Evolutionary conservation across 306 rosid species (phyloP).

Genomic region (Hippophae tibetana): DNA sequence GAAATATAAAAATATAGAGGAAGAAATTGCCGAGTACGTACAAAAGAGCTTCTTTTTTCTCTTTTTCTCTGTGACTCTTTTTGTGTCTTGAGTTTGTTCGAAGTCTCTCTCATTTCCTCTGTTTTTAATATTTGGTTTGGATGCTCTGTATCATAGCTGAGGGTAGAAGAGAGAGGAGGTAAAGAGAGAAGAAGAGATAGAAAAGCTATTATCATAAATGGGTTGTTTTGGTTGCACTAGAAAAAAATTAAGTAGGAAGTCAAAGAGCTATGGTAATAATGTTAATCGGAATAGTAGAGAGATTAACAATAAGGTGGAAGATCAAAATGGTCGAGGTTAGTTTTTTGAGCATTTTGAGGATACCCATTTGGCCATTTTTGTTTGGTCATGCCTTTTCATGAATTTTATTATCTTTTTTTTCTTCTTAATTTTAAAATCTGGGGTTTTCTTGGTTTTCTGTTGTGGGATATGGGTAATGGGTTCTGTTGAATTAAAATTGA

Average conservation of each 20-base stretch:
- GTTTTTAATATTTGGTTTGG: conserved; percentile 12
- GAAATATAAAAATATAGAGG: too few relatives aligned
- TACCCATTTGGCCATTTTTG: too few relatives aligned
- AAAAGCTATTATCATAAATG: conserved; percentile 24
- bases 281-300: neutral
- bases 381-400: too few relatives aligned
- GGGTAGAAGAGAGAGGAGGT: conserved; percentile 11
- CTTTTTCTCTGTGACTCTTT: too few relatives aligned
- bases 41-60: too few relatives aligned
- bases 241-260: conserved; percentile 28
- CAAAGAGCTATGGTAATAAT: conserved; percentile 10
- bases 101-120: conserved; percentile 4
- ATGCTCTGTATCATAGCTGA: conserved; percentile 22
- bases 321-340: conserved; percentile 35
- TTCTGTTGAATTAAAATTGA: too few relatives aligned
- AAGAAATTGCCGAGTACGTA: too few relatives aligned
- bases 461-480: too few relatives aligned
- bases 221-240: conserved; percentile 59
- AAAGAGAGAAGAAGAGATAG: neutral
- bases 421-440: too few relatives aligned
- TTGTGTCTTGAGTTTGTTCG: too few relatives aligned
- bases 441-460: too few relatives aligned
- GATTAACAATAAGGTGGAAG: conserved; percentile 18
- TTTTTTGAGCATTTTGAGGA: neutral
- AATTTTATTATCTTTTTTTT: neutral